A percentile compares a stretch with the other conserved stretches of the same genome.
Evolutionary conservation across 108 stramenopile species (phyloP).

Genomic region (Pseudonitzschia multiseries): DNA sequence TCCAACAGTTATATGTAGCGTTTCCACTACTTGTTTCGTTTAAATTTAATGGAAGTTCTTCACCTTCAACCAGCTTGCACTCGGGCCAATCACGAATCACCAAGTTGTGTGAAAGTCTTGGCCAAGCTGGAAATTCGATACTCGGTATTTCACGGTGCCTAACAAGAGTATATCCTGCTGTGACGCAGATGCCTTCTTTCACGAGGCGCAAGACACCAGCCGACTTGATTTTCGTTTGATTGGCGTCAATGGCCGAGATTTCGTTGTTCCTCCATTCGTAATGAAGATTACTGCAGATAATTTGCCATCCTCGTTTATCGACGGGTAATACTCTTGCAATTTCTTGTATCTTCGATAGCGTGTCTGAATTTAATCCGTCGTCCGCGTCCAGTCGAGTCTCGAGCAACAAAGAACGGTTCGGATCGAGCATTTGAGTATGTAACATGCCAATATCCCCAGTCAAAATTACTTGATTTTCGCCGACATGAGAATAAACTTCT

Average conservation of each 20-base stretch:
- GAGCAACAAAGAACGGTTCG: slow-evolving; percentile 36
- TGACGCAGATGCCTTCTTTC: slow-evolving; percentile 45
- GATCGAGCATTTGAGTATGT: slow-evolving; percentile 28
- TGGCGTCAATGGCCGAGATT: slow-evolving; percentile 7
- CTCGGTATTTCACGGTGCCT: slow-evolving; percentile 20
- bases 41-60: background rate
- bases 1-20: slow-evolving; percentile 33
- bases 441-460: slow-evolving; percentile 45
- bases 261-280: slow-evolving; percentile 47
- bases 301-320: slow-evolving; percentile 33
- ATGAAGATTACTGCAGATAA: slow-evolving; percentile 42
- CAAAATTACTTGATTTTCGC: background rate
- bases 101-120: slow-evolving; percentile 30
- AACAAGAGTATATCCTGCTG: slow-evolving; percentile 66
- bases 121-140: slow-evolving; percentile 35
- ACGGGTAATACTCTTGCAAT: slow-evolving; percentile 20
- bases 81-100: slow-evolving; percentile 33
- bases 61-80: slow-evolving; percentile 3
- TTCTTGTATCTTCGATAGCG: slow-evolving; percentile 29
- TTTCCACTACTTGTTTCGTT: background rate
- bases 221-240: slow-evolving; percentile 9
- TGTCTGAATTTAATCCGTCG: slow-evolving; percentile 51
- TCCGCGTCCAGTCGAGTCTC: slow-evolving; percentile 81
- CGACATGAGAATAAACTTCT: background rate
- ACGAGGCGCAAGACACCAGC: slow-evolving; percentile 32